These are phyloP conservation scores for Malus hybrid DNA, from an alignment of 331 rosid species.

Conservation along the genomic window DNA sequence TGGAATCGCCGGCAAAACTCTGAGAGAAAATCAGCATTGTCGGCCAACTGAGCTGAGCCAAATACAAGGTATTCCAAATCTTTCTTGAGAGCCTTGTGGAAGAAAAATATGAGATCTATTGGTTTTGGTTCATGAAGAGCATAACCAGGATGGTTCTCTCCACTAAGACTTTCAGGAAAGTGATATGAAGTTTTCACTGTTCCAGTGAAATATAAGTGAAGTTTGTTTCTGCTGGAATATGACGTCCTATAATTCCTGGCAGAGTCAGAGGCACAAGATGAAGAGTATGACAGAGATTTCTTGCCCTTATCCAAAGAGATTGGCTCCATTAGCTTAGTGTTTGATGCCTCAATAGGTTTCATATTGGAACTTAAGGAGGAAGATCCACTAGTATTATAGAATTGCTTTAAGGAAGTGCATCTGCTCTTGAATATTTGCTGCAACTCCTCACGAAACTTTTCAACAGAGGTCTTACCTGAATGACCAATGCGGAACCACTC, in stretches of 20 bases:
- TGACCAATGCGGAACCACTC: constrained; percentile 80
- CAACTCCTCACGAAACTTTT: constrained; percentile 58
- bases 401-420: constrained; percentile 35
- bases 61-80: constrained; percentile 79
- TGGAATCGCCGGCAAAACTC: constrained; percentile 58
- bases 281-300: constrained; percentile 18
- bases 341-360: constrained; percentile 19
- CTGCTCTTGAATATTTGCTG: constrained; percentile 61
- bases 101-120: constrained; percentile 67
- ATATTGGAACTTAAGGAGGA: constrained; percentile 34
- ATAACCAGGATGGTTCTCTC: constrained; percentile 27
- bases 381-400: constrained; percentile 37
- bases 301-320: constrained; percentile 21
- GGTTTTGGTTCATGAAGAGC: constrained; percentile 56
- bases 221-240: constrained; percentile 59
- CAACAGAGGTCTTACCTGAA: constrained; percentile 67
- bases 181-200: constrained; percentile 37
- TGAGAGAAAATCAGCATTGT: constrained; percentile 39
- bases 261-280: constrained; percentile 33
- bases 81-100: constrained; percentile 91
- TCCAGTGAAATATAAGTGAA: constrained; percentile 57
- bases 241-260: constrained; percentile 39
- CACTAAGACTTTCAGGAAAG: constrained; percentile 28
- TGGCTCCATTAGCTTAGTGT: neutral
- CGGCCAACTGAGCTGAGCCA: constrained; percentile 68